Base-by-base conservation (phyloP, 1,284 basidiomycete genomes). In the Serendipita sp. region DNA sequence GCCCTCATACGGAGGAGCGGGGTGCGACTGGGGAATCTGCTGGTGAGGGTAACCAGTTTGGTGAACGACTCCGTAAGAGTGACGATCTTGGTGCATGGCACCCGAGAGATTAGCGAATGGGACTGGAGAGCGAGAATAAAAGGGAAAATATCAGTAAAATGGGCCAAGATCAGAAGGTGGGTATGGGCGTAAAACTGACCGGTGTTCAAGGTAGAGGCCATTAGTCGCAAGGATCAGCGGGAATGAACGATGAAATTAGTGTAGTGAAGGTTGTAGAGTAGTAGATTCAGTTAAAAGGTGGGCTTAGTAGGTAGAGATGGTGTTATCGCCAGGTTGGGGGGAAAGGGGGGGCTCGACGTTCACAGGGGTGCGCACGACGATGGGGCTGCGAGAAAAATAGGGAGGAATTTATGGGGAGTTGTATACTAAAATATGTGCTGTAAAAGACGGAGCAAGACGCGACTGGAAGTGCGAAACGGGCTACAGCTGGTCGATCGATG, bases 151-250 rank as follows among this genome's bases (percentile, higher is more conserved):
- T 53, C 26, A 30, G 49, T 26, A 17, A 49, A 22, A 6, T 6
- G 29, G 17, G 15, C 29, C 53, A 30, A 3, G 15, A 32, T 26
- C 29, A 32, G 32, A 30, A 32, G 45, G n/a, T 5, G 45, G n/a
- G 45, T 6, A n/a, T 58, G 53, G 53, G 53, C 3, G 53, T 34
- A 58, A 58, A 5, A 58, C 53, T 58, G 22, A 58, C 53, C 53
- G 34, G 53, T 8, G 53, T 32, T 35, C 15, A n/a, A 4, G 15
- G 29, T 26, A 32, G 53, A 58, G 53, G 53, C 53, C 53, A 58
- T 58, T 58, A 1, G n/a, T 22, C 22, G 17, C 29, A 22, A 22
- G 8, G 38, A 41, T 41, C 38, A 41, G 45, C 45, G 45, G 42
- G 45, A 17, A 49, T 17, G 29, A 49, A 49, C n/a, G 45, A 8